Base-by-base conservation (phyloP, 768 basidiomycete genomes). In the Daedalea quercina region DNA sequence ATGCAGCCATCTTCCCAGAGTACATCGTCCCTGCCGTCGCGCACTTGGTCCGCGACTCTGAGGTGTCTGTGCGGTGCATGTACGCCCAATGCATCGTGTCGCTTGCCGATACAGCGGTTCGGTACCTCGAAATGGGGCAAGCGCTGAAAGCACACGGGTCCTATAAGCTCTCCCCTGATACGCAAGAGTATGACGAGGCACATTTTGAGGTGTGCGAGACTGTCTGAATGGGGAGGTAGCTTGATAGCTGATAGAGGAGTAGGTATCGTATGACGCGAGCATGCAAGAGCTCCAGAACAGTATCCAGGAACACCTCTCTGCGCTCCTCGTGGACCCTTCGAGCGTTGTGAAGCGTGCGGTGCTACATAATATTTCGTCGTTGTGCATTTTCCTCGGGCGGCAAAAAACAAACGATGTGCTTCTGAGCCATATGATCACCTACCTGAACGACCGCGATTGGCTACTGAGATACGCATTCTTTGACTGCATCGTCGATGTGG, bases 381-480 rank as follows among this genome's bases (percentile, higher is more conserved):
- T 98, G 31, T 98, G 96, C 65, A 84, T 94, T 47, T 98, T 98
- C 71, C 80, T 98, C 26, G 95, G 94, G 4, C 71, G 94, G 22
- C 87, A 92, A 64, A 88, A 84, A 65, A 95, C 96, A 1, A 95
- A 95, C 69, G 96, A 99, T 60, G 90, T 97, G 8, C 70, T 99
- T 7, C 71, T 99, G 41, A 94, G 93, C 50, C 77, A 95, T 70
- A 73, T 94, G 85, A 73, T 94, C 74, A 79, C 90, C 23, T 84
- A 87, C 65, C 69, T 87, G 55, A 93, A 95, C 61, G 91, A 95
- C 62, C 76, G 90, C 17, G 94, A 97, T 65, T 98, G 96, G 95
- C 69, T 87, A 15, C 69, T 98, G 48, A 80, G 96, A 1, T 82
- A 84, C 61, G 90, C 90, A 0, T 99, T 98, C 68, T 96, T 97